Conservation (phyloP, 805 yeast genomes). For the Brettanomyces custersianus region DNA sequence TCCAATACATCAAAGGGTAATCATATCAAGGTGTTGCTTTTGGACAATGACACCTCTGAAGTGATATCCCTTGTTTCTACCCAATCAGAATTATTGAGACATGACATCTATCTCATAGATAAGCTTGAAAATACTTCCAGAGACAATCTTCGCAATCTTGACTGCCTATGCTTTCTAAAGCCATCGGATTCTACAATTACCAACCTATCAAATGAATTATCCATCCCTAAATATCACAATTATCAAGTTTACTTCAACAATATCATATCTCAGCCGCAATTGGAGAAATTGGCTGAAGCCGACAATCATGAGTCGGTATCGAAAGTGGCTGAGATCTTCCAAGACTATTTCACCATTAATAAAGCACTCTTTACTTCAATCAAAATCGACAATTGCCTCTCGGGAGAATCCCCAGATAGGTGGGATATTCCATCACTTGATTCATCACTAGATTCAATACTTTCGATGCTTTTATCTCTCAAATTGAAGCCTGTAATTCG, state of each 20-base stretch:
- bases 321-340: constrained; percentile 74
- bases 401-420: constrained; percentile 23
- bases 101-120: constrained; percentile 81
- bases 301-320: constrained; percentile 79
- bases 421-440: constrained; percentile 41
- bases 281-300: constrained; percentile 83
- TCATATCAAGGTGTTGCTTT: constrained; percentile 59
- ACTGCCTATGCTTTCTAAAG: constrained; percentile 70
- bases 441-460: constrained; percentile 32
- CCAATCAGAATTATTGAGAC: constrained; percentile 72
- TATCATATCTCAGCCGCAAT: constrained; percentile 59
- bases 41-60: constrained; percentile 74
- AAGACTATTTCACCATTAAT: constrained; percentile 72
- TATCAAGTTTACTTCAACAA: constrained; percentile 79
- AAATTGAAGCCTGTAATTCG: constrained; percentile 73
- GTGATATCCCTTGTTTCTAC: constrained; percentile 84
- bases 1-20: constrained; percentile 14
- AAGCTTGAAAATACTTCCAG: constrained; percentile 48
- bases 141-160: constrained; percentile 68
- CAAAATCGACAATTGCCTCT: constrained; percentile 17
- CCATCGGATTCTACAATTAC: constrained; percentile 63
- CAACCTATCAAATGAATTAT: constrained; percentile 54
- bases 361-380: constrained; percentile 43
- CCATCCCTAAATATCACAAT: constrained; percentile 67
- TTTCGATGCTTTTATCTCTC: constrained; percentile 58